Conservation (phyloP, 2,329 filamentous ascomycete genomes). For the Trichoderma atroviride region DNA sequence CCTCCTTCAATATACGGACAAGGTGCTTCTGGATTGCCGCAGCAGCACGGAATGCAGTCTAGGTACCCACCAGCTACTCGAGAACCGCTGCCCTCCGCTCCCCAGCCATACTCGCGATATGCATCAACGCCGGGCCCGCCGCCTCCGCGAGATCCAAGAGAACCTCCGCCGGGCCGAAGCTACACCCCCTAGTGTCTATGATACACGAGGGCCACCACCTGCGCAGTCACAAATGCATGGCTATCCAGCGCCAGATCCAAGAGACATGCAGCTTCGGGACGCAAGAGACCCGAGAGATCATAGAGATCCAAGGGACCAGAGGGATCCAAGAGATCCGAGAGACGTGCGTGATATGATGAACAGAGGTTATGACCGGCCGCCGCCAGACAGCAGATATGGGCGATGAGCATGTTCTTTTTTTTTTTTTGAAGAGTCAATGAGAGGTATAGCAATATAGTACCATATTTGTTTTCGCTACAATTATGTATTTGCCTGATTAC, state of each 20-base stretch:
- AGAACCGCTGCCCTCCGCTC: constrained; percentile 45
- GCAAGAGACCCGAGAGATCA: constrained; percentile 40
- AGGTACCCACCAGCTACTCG: constrained; percentile 47
- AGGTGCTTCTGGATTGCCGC: constrained; percentile 32
- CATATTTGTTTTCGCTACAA: neutral
- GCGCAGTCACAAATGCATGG: constrained; percentile 35
- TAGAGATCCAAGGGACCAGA: constrained; percentile 34
- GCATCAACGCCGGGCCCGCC: constrained; percentile 47
- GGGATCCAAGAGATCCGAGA: constrained; percentile 42
- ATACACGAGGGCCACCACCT: constrained; percentile 45
- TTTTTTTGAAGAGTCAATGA: neutral
- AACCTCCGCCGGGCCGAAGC: constrained; percentile 44
- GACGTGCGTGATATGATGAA: constrained; percentile 48
- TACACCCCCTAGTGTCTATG: constrained; percentile 51
- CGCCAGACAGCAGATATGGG: constrained; percentile 48
- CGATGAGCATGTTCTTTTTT: constrained; percentile 37
- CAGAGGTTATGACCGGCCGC: constrained; percentile 50
- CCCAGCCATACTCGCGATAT: constrained; percentile 49
- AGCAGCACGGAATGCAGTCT: constrained; percentile 43
- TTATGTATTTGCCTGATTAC: neutral
- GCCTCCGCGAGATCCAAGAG: constrained; percentile 44
- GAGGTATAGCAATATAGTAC: neutral
- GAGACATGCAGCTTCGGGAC: constrained; percentile 44
- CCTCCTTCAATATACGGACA: constrained; percentile 40
- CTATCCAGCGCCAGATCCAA: constrained; percentile 39